Evolutionary conservation across 2,329 filamentous ascomycete species (phyloP).

Genomic region (Aspergillus ruber): DNA sequence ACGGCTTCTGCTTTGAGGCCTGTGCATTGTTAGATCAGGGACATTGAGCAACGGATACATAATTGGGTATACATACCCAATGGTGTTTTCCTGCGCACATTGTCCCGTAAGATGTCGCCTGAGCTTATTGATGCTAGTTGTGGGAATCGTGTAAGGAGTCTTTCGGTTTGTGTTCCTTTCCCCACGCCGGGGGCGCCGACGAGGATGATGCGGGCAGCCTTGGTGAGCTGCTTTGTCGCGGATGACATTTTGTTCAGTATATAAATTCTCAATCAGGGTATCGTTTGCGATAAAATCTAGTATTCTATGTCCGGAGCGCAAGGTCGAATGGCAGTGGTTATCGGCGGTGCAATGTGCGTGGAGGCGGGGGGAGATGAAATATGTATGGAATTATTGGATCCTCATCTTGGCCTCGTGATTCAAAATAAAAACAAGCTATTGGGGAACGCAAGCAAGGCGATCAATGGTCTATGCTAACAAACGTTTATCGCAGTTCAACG

Average conservation of each 20-base stretch:
- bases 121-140: constrained; percentile 89
- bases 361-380: not conserved
- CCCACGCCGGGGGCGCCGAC: constrained; percentile 94
- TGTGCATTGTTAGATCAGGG: constrained; percentile 39
- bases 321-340: not conserved
- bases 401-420: constrained; percentile 4
- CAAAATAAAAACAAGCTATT: no score
- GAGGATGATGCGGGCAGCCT: constrained; percentile 86
- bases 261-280: not conserved
- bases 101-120: constrained; percentile 82
- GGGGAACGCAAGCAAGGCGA: not conserved
- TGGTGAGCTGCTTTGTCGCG: constrained; percentile 53
- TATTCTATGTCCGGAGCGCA: not conserved
- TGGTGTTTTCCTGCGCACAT: constrained; percentile 82
- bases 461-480: not conserved
- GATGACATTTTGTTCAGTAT: constrained; percentile 21
- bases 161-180: constrained; percentile 91
- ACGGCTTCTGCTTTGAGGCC: constrained; percentile 84
- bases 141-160: constrained; percentile 77
- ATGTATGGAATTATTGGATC: constrained; percentile 3
- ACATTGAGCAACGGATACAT: no score
- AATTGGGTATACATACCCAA: constrained; percentile 57
- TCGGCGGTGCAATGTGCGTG: not conserved
- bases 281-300: no score
- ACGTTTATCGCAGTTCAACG: not conserved